A percentile compares a stretch with the other conserved stretches of the same genome.
Conservation (phyloP, 305 asterid genomes). For the Solanum chacoense region DNA sequence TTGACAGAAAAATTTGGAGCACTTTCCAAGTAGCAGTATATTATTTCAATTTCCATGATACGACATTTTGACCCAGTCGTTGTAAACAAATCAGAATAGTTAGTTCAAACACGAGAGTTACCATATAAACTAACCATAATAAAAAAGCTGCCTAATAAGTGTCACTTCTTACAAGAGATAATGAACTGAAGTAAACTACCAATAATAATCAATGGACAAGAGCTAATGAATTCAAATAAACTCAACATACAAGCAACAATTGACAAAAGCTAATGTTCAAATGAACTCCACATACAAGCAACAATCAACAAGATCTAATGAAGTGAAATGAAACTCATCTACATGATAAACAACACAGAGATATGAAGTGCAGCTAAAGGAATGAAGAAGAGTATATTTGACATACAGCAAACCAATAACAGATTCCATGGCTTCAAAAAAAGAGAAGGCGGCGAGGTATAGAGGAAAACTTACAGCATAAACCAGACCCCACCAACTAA, state of each 20-base stretch:
- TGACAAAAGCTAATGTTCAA: neutral
- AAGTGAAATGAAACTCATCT: neutral
- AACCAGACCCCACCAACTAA: constrained; percentile 89
- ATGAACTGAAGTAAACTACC: neutral
- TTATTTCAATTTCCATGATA: neutral
- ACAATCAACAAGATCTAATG: neutral
- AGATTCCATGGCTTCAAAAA: neutral
- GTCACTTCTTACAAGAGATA: neutral
- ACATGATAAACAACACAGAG: neutral
- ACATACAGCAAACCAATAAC: neutral
- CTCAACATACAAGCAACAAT: neutral
- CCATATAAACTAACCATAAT: neutral
- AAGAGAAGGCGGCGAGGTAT: neutral
- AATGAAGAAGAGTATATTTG: neutral
- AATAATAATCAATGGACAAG: neutral
- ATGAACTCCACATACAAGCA: neutral
- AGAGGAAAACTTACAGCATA: constrained; percentile 49
- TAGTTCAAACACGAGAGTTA: neutral
- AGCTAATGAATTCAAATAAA: neutral
- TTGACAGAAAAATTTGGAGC: neutral
- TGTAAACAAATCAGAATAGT: neutral
- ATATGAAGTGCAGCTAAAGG: neutral
- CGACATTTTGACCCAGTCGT: neutral
- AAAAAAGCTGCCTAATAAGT: neutral
- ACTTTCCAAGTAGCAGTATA: neutral